phyloP scores from a whole-genome alignment of 2,329 filamentous ascomycete species.

The Aspergillus thermomutatus region DNA sequence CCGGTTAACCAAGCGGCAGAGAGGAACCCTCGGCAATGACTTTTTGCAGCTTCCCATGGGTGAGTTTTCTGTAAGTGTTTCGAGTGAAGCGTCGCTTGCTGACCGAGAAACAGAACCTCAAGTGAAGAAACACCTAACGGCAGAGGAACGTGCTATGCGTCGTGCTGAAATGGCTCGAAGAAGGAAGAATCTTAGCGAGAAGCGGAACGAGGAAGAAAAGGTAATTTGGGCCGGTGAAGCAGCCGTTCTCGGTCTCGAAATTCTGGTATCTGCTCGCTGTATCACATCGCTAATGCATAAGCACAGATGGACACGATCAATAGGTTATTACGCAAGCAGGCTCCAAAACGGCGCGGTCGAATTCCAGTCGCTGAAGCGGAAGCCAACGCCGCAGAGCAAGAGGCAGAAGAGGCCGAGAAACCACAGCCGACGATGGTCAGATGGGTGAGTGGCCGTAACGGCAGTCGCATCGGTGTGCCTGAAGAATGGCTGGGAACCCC shows the following conservation, averaged over 20 bases:
- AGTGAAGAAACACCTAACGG: slow-evolving; percentile 69
- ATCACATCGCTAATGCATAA: slow-evolving; percentile 13
- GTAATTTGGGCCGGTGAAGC: slow-evolving; percentile 43
- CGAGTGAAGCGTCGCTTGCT: slow-evolving; percentile 3
- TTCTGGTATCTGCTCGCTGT: neutral
- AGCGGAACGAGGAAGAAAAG: slow-evolving; percentile 77
- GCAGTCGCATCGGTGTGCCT: slow-evolving; percentile 43
- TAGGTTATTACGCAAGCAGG: slow-evolving; percentile 64
- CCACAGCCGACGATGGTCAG: slow-evolving; percentile 44
- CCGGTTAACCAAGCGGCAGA: slow-evolving; percentile 67
- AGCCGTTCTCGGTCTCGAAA: neutral
- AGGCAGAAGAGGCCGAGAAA: slow-evolving; percentile 35
- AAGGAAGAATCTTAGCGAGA: slow-evolving; percentile 70
- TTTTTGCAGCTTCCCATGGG: slow-evolving; percentile 56
- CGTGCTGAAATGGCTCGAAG: slow-evolving; percentile 71
- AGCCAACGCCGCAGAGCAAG: slow-evolving; percentile 38
- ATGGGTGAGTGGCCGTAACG: slow-evolving; percentile 43
- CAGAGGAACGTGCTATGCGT: slow-evolving; percentile 70
- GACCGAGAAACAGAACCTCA: slow-evolving; percentile 54
- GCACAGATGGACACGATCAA: slow-evolving; percentile 64
- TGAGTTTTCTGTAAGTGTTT: slow-evolving; percentile 22
- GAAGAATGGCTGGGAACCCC: slow-evolving; percentile 47
- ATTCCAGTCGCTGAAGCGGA: slow-evolving; percentile 47
- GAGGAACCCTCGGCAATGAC: slow-evolving; percentile 55
- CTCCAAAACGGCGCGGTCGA: slow-evolving; percentile 55